These are phyloP conservation scores for Tetrahymena malaccensis DNA, from an alignment of 73 alveolate genomes.

Conservation along the genomic window DNA sequence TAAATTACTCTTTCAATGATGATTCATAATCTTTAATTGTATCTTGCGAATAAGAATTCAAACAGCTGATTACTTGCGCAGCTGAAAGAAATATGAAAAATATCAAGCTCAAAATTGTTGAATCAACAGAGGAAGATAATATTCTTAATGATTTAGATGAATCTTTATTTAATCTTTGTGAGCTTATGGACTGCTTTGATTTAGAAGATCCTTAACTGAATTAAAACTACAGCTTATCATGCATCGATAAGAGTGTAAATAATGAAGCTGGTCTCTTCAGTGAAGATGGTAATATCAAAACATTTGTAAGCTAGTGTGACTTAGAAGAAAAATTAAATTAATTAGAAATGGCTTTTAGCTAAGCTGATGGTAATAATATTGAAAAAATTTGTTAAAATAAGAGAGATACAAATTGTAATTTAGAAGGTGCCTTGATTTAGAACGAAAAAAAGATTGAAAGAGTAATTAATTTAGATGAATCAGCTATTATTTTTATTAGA, in stretches of 20 bases:
- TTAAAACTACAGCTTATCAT: not conserved
- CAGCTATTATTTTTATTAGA: not conserved
- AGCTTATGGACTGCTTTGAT: not conserved
- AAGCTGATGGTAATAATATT: not conserved
- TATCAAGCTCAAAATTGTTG: not conserved
- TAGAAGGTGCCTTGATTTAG: not conserved
- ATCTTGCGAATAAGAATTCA: not conserved
- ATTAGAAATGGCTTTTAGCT: not conserved
- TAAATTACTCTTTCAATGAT: not conserved
- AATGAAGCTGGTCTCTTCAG: not conserved
- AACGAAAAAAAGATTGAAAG: not conserved
- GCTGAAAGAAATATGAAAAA: not conserved
- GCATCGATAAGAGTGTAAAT: not conserved
- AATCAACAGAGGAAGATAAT: not conserved
- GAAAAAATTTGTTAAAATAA: not conserved
- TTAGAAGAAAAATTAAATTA: not conserved
- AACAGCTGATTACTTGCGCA: not conserved
- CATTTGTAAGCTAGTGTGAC: not conserved
- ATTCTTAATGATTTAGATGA: not conserved
- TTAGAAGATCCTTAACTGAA: not conserved
- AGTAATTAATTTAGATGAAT: not conserved
- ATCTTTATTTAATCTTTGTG: not conserved
- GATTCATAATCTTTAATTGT: not conserved
- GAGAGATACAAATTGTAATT: not conserved
- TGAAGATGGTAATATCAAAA: not conserved